Evolutionary conservation across 2,329 filamentous ascomycete genomes (phyloP), one percentile per base, ranked within the genome.

Genomic region (Cladorrhinum sp.): DNA sequence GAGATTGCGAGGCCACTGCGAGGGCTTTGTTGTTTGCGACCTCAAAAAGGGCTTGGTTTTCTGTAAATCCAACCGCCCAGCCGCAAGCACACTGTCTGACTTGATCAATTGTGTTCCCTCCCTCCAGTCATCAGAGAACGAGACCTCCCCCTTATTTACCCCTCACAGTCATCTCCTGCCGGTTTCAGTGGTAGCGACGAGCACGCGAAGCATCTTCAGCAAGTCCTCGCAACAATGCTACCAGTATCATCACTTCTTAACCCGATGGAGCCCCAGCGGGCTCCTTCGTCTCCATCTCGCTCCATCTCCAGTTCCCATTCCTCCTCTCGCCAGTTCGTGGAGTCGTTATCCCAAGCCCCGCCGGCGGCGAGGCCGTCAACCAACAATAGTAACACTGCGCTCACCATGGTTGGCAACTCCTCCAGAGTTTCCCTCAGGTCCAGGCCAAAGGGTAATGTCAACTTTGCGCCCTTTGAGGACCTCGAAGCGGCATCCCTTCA

Each of bases 201-300:
- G 79, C 80, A 71, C 80, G 73, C 72, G 64, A 76, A 72, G 74
- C 73, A 75, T 70, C 63, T 65, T 65, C 71, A 71, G 58, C 33
- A 36, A 46, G 24, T 30, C 58, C 33, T 66, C 62, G 63, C 66
- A 62, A 60, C 57, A 69, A 90, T 90, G 87, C 73, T 88, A 63
- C 85, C 87, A 53, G 79, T 90, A 66, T 79, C 84, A 39, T 86
- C 84, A 65, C 80, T 90, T 69, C 82, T 90, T 71, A 90, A 90
- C 71, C 87, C 87, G 67, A 74, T 14, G 42, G 42, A 76, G 65
- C 70, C 73, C 58, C 67, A 70, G 55, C 66, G 77, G 73, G 71
- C 73, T 66, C 74, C 72, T 72, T 75, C 70, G 70, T 62, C 65
- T 20, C 51, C 61, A 16, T 75, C 76, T 66, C 76, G 73, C 72